Evolutionary conservation across 192 early-diverging fungal species (phyloP), one percentile per base, ranked within the genome.

Genomic region (Umbelopsis ramanniana): DNA sequence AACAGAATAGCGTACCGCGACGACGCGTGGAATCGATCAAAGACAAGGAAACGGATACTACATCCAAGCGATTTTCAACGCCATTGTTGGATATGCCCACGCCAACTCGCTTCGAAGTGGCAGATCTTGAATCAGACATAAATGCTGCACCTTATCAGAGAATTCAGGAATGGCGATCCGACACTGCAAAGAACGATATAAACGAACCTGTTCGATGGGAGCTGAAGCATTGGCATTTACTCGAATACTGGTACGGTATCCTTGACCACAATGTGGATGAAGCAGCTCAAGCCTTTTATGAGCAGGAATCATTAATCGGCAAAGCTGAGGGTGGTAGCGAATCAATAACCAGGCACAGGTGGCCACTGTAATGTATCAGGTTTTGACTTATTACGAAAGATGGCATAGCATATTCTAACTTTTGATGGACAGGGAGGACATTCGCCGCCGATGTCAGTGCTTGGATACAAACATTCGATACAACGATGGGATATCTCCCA

Each of bases 81-180:
- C 57, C 57, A 37, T 35, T 63, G 24, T 37, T 63, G 4, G 57
- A 63, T n/a, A 63, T 63, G 57, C 57, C 57, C 4, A 63, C 57
- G 0, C 57, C 57, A 12, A 63, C 57, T 35, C 26, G 57, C 12
- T 17, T 12, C 10, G 57, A 63, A 37, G 29, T 63, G 23, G 57
- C 57, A 19, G 57, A 63, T 10, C 26, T 63, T 26, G 57, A 63
- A 35, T 37, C 57, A 29, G 57, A 29, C 8, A 63, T 63, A 12
- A 35, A 38, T 63, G 33, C 57, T 37, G 17, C 29, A 15, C 57
- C 57, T 0, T 63, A 19, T 63, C 14, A 37, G 17, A 22, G 57
- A 19, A 63, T 63, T 29, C 33, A 35, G 33, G 14, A 37, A 19
- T 63, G 57, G 57, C 57, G 33, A 11, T 37, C 57, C 15, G 57